Evolutionary conservation across 2,329 filamentous ascomycete genomes (phyloP).

Genomic region (Penicillium sp.): DNA sequence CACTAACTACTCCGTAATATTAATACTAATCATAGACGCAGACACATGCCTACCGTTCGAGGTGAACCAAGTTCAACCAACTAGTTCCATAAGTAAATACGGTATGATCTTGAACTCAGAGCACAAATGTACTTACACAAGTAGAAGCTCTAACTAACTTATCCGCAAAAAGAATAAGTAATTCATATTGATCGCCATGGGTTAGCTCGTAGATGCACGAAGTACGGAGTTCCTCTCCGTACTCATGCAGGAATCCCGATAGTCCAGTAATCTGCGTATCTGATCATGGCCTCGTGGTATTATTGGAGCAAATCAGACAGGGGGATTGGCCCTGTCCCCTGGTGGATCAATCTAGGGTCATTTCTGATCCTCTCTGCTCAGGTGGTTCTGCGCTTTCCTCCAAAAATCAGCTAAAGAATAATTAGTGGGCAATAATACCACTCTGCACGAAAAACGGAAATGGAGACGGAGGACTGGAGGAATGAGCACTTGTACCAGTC

Average conservation of each 20-base stretch:
- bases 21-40: neutral
- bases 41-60: conserved; percentile 3
- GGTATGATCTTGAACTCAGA: too few relatives aligned
- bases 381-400: neutral
- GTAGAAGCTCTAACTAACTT: too few relatives aligned
- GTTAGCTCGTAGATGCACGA: neutral
- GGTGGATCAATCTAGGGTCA: conserved; percentile 18
- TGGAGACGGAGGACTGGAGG: neutral
- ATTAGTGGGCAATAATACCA: neutral
- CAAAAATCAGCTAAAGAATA: neutral
- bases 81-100: neutral
- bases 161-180: too few relatives aligned
- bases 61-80: neutral
- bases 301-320: conserved; percentile 14
- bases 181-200: neutral
- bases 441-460: neutral
- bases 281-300: conserved; percentile 12
- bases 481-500: neutral
- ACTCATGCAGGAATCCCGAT: conserved; percentile 1
- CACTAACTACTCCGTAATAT: too few relatives aligned
- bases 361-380: conserved; percentile 1
- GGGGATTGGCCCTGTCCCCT: conserved; percentile 11
- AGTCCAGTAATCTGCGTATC: conserved; percentile 2
- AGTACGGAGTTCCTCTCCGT: neutral
- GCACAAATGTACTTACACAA: too few relatives aligned